These are phyloP conservation scores for Chondrostereum purpureum DNA, from an alignment of 1,284 basidiomycete genomes.

Conservation along the genomic window DNA sequence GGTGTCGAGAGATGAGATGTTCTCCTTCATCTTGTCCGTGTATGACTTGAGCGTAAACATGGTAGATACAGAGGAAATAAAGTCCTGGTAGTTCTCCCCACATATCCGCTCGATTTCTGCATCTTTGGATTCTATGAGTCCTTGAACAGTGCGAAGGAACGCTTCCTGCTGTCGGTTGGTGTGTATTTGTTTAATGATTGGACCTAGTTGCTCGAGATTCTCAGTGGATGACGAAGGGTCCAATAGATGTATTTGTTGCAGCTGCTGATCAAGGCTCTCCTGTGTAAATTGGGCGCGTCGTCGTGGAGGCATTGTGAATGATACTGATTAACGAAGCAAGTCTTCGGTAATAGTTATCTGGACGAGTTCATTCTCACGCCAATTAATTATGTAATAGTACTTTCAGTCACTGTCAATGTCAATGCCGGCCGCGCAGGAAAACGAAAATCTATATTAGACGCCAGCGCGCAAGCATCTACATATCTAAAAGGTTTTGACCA, in stretches of 20 bases:
- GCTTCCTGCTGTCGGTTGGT: slow-evolving; percentile 85
- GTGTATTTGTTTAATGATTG: slow-evolving; percentile 91
- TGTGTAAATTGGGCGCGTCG: slow-evolving; percentile 69
- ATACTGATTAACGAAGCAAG: no score
- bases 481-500: no score
- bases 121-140: slow-evolving; percentile 90
- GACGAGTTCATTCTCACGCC: no score
- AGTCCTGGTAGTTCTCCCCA: slow-evolving; percentile 95
- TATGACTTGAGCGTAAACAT: slow-evolving; percentile 91
- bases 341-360: no score
- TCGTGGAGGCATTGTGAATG: slow-evolving; percentile 65
- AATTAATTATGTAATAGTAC: no score
- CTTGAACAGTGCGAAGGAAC: slow-evolving; percentile 82
- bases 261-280: slow-evolving; percentile 76
- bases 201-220: slow-evolving; percentile 89
- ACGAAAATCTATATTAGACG: no score
- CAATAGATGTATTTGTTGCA: slow-evolving; percentile 82
- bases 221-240: slow-evolving; percentile 82
- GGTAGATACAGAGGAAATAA: slow-evolving; percentile 93
- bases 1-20: slow-evolving; percentile 64
- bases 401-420: no score
- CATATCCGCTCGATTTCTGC: slow-evolving; percentile 95
- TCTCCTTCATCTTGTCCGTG: slow-evolving; percentile 76
- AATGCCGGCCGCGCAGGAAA: no score
- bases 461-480: no score